These are phyloP conservation scores for Teunomyces gatunensis DNA, from an alignment of 805 yeast genomes.

Conservation along the genomic window DNA sequence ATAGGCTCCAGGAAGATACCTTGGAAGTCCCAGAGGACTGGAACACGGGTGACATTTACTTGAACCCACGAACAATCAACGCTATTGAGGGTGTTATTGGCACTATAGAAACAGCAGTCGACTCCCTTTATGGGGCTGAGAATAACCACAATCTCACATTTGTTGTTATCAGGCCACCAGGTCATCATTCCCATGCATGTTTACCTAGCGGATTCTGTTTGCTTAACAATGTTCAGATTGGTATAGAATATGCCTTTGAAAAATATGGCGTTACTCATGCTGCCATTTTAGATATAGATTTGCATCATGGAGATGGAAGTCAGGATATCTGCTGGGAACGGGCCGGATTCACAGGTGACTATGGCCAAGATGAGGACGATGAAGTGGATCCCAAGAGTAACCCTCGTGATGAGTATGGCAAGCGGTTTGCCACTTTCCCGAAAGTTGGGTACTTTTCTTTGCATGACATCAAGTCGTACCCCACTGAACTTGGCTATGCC, in stretches of 20 bases:
- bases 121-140: conserved; percentile 32
- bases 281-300: conserved; percentile 75
- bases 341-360: conserved; percentile 55
- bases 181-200: conserved; percentile 82
- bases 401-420: conserved; percentile 49
- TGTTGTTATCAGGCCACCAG: conserved; percentile 76
- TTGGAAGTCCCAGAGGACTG: conserved; percentile 78
- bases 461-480: conserved; percentile 84
- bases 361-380: conserved; percentile 47
- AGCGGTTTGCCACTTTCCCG: conserved; percentile 45
- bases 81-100: conserved; percentile 80
- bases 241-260: conserved; percentile 70
- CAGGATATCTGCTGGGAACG: conserved; percentile 84
- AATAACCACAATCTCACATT: conserved; percentile 48
- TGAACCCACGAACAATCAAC: conserved; percentile 60
- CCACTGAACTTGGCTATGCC: conserved; percentile 78
- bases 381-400: conserved; percentile 31
- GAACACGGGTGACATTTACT: conserved; percentile 81
- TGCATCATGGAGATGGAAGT: conserved; percentile 88
- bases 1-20: conserved; percentile 48
- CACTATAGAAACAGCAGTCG: conserved; percentile 70
- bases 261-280: conserved; percentile 71
- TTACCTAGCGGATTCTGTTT: conserved; percentile 85
- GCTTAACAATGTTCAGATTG: conserved; percentile 77
- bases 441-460: conserved; percentile 79